Percentiles rank a stretch among this genome's conserved stretches.
phyloP scores from a whole-genome alignment of 1,139 yeast genomes.

The Nakaseomyces nivariensis region DNA sequence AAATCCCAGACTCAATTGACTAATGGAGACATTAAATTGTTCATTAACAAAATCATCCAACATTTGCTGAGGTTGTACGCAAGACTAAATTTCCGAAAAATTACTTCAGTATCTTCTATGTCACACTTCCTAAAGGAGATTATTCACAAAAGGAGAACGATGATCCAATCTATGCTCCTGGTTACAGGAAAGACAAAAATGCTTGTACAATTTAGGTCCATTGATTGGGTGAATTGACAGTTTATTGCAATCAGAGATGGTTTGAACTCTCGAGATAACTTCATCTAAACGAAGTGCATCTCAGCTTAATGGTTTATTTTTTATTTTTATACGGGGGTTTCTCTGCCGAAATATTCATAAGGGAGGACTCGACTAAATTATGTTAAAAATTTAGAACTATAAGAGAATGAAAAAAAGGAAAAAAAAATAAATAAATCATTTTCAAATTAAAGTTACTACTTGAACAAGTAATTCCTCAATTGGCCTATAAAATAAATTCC shows the following conservation, averaged over 20 bases:
- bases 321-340: background rate
- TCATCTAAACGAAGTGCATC: background rate
- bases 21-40: conserved; percentile 4
- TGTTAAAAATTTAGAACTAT: background rate
- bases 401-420: background rate
- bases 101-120: background rate
- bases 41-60: background rate
- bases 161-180: conserved; percentile 14
- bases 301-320: background rate
- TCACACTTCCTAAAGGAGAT: background rate
- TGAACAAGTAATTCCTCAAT: too few species aligned
- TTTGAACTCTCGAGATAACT: too few species aligned
- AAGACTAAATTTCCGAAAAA: background rate
- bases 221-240: conserved; percentile 6
- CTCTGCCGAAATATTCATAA: background rate
- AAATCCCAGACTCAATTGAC: conserved; percentile 4
- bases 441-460: too few species aligned
- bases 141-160: conserved; percentile 6
- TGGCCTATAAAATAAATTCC: too few species aligned
- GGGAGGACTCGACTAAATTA: background rate
- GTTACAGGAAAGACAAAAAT: conserved; percentile 13
- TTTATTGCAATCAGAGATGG: too few species aligned
- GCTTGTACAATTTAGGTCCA: conserved; percentile 12
- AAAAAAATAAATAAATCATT: too few species aligned
- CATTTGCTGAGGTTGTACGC: background rate